Conservation (phyloP, 2,329 filamentous ascomycete genomes). For the Aspergillus pseudoviridinutans region DNA sequence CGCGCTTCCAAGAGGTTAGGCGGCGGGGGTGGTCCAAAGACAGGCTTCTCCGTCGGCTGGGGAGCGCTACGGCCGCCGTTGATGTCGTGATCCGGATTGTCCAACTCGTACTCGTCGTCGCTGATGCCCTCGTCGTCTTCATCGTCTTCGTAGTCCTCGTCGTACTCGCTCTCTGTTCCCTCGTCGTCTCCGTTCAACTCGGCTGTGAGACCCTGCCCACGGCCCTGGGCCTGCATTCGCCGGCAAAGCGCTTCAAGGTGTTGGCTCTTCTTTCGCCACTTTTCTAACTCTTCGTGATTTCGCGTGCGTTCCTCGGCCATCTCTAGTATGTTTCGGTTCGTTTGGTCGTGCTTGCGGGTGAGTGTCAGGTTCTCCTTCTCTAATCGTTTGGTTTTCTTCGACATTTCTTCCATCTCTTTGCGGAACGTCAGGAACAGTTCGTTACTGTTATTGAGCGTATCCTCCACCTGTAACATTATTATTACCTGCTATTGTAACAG, state of each 20-base stretch:
- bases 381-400: conserved; percentile 93
- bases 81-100: conserved; percentile 24
- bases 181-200: conserved; percentile 52
- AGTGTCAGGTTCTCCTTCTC: conserved; percentile 94
- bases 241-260: conserved; percentile 93
- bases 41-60: conserved; percentile 37
- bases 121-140: conserved; percentile 61
- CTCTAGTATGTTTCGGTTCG: conserved; percentile 89
- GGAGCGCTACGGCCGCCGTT: conserved; percentile 23
- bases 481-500: conserved; percentile 28
- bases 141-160: conserved; percentile 61
- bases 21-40: conserved; percentile 49
- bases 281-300: conserved; percentile 70
- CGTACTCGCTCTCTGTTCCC: conserved; percentile 46
- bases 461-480: conserved; percentile 76
- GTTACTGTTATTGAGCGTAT: conserved; percentile 97
- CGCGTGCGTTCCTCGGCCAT: conserved; percentile 92
- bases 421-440: conserved; percentile 94
- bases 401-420: conserved; percentile 99
- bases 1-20: conserved; percentile 46
- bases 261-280: conserved; percentile 77
- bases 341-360: conserved; percentile 88
- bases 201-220: conserved; percentile 64
- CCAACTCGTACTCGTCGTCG: conserved; percentile 51
- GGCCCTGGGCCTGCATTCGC: conserved; percentile 91